A percentile compares a stretch with the other conserved stretches of the same genome.
Evolutionary conservation across 805 yeast genomes (phyloP).

Genomic region (Kluyveromyces lactis): DNA sequence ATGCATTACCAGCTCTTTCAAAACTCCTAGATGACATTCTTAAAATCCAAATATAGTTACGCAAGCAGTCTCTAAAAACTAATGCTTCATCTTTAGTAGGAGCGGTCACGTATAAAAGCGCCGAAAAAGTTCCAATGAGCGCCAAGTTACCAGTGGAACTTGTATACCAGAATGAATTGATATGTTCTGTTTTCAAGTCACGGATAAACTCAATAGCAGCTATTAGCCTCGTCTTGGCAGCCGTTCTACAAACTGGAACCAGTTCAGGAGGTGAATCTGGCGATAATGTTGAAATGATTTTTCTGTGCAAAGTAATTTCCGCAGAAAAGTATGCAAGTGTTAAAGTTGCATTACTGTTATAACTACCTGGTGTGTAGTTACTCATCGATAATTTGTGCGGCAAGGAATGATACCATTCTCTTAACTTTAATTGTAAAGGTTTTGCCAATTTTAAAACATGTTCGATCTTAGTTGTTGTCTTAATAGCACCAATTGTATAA

Average conservation of each 20-base stretch:
- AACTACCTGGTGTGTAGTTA: constrained; percentile 48
- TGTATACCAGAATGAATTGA: constrained; percentile 86
- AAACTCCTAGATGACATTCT: constrained; percentile 70
- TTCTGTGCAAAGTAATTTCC: constrained; percentile 78
- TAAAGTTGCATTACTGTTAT: constrained; percentile 68
- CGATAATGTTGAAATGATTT: constrained; percentile 50
- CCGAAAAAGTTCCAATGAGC: constrained; percentile 81
- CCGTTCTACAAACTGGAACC: constrained; percentile 64
- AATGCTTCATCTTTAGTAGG: constrained; percentile 51
- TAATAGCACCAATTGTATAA: constrained; percentile 61
- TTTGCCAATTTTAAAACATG: constrained; percentile 70
- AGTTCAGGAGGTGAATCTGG: constrained; percentile 43
- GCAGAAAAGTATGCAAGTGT: constrained; percentile 85
- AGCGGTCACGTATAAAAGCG: constrained; percentile 66
- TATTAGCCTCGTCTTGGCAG: constrained; percentile 71
- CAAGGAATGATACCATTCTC: constrained; percentile 71
- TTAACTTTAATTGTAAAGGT: constrained; percentile 61
- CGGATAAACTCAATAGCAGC: constrained; percentile 78
- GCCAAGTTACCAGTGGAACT: constrained; percentile 73
- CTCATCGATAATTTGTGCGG: constrained; percentile 60
- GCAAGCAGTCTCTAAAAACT: constrained; percentile 57
- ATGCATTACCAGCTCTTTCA: constrained; percentile 69
- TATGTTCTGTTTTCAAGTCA: constrained; percentile 70
- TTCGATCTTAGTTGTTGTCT: constrained; percentile 48
- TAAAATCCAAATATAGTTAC: constrained; percentile 69